These are phyloP conservation scores for Capsicum pubescens DNA, from an alignment of 257 asterid genomes.

Conservation along the genomic window DNA sequence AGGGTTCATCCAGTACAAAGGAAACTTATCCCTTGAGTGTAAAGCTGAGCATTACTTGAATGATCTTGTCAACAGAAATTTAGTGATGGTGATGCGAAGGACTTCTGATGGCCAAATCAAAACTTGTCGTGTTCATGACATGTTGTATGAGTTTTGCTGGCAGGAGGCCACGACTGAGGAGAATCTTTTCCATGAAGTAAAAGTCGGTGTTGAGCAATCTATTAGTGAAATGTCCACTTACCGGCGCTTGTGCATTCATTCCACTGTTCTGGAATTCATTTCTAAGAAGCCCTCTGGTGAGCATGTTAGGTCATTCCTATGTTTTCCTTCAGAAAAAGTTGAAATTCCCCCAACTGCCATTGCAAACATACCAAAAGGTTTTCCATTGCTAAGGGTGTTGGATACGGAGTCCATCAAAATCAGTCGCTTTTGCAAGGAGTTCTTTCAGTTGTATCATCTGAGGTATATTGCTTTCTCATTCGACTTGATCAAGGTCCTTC, in stretches of 20 bases:
- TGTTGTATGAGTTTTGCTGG: slow-evolving; percentile 60
- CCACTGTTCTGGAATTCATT: slow-evolving; percentile 50
- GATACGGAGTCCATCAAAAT: slow-evolving; percentile 49
- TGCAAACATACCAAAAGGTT: slow-evolving; percentile 49
- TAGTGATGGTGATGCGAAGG: slow-evolving; percentile 50
- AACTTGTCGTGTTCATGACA: slow-evolving; percentile 60
- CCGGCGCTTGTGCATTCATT: slow-evolving; percentile 62
- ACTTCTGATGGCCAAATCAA: slow-evolving; percentile 50
- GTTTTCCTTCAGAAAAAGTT: slow-evolving; percentile 48
- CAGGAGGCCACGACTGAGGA: slow-evolving; percentile 48
- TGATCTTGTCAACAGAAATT: slow-evolving; percentile 53
- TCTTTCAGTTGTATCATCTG: slow-evolving; percentile 54
- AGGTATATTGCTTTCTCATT: slow-evolving; percentile 55
- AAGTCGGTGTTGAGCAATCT: neutral
- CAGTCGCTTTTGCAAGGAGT: slow-evolving; percentile 49
- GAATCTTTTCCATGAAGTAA: slow-evolving; percentile 52
- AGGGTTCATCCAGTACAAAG: slow-evolving; percentile 52
- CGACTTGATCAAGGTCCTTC: slow-evolving; percentile 42
- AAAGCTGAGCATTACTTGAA: slow-evolving; percentile 53
- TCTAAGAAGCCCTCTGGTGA: slow-evolving; percentile 50
- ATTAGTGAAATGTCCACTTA: slow-evolving; percentile 30
- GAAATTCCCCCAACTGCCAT: slow-evolving; percentile 41
- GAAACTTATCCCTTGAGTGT: slow-evolving; percentile 47
- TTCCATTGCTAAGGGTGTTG: slow-evolving; percentile 57
- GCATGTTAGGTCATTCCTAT: slow-evolving; percentile 60